Percentiles rank a stretch among this genome's conserved stretches.
phyloP scores from a whole-genome alignment of 345 rosid genomes.

The Eucalyptus lansdowneana region DNA sequence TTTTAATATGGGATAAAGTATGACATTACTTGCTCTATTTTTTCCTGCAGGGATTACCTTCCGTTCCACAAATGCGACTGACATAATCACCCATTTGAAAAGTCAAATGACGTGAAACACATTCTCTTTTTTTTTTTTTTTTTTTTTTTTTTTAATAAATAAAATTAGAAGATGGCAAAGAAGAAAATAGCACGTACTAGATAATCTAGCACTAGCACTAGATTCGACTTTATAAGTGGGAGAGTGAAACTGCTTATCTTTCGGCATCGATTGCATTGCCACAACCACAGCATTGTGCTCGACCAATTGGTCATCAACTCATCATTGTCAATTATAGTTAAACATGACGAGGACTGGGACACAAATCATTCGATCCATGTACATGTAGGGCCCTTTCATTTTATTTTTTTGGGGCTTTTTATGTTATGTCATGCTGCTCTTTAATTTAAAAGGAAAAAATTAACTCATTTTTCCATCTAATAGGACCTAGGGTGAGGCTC shows the following conservation, averaged over 20 bases:
- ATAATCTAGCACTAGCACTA: neutral
- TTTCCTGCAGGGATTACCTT: neutral
- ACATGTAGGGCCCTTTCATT: neutral
- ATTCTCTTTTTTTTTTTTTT: neutral
- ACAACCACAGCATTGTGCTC: neutral
- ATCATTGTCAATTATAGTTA: neutral
- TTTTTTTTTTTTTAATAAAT: neutral
- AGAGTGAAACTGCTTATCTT: neutral
- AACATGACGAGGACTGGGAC: neutral
- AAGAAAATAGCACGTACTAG: neutral
- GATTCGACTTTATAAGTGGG: neutral
- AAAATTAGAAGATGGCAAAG: neutral
- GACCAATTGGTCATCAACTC: neutral
- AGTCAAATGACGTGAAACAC: neutral
- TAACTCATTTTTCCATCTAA: neutral
- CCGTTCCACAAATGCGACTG: neutral
- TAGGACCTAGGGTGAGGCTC: neutral
- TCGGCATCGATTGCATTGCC: neutral
- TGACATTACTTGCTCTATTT: neutral
- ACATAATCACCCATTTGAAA: neutral
- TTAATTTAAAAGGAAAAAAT: neutral
- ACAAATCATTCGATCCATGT: neutral
- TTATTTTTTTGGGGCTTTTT: neutral
- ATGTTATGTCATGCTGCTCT: neutral
- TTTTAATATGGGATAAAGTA: neutral